These are phyloP conservation scores for Pholiota adiposa DNA, from an alignment of 1,284 basidiomycete species.

Conservation along the genomic window DNA sequence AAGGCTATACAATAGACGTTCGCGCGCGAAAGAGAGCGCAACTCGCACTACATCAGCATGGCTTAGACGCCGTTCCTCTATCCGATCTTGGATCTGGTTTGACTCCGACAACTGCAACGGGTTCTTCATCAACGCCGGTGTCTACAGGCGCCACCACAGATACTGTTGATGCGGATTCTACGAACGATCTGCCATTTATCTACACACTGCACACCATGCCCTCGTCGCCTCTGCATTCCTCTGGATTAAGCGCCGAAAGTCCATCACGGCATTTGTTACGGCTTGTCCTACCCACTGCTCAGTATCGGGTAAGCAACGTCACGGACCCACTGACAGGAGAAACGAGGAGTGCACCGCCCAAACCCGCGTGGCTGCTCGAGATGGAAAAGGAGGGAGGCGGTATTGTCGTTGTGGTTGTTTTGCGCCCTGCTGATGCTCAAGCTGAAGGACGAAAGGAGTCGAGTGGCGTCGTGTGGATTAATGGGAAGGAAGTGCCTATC, in stretches of 20 bases:
- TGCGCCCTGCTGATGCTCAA: conserved; percentile 44
- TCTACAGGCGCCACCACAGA: background rate
- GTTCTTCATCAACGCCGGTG: background rate
- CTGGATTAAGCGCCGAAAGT: conserved; percentile 58
- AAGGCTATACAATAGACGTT: conserved; percentile 61
- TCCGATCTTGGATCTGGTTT: conserved; percentile 5
- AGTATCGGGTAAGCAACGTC: conserved; percentile 74
- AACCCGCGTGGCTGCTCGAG: conserved; percentile 77
- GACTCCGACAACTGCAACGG: background rate
- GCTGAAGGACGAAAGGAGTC: conserved; percentile 26
- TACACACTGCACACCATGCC: conserved; percentile 71
- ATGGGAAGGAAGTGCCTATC: conserved; percentile 58
- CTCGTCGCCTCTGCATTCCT: conserved; percentile 79
- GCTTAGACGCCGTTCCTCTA: conserved; percentile 3
- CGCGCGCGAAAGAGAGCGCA: conserved; percentile 43
- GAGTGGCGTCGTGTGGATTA: conserved; percentile 48
- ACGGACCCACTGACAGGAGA: conserved; percentile 83
- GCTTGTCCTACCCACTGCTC: conserved; percentile 81
- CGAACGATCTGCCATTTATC: conserved; percentile 49
- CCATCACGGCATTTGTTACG: conserved; percentile 77
- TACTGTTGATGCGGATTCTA: background rate
- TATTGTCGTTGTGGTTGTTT: conserved; percentile 60
- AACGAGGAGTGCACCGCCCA: conserved; percentile 61
- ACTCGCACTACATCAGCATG: background rate
- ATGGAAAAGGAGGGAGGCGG: conserved; percentile 67